Evolutionary conservation across 2,329 filamentous ascomycete genomes (phyloP).

Genomic region (Byssoonygena ceratinophila): DNA sequence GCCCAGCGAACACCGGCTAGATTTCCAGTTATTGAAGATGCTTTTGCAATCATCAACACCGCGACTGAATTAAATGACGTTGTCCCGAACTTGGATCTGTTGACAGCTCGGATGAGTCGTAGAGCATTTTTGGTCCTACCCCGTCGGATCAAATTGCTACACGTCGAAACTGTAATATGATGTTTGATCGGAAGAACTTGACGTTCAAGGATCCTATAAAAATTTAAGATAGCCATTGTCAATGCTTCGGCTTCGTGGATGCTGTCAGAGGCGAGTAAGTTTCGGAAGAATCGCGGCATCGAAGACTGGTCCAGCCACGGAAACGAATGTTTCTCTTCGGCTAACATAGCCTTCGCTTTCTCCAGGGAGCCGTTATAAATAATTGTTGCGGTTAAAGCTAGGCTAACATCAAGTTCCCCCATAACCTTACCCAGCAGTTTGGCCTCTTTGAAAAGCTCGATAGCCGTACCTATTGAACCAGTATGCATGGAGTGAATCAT

Average conservation of each 20-base stretch:
- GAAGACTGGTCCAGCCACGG: conserved; percentile 19
- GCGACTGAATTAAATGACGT: conserved; percentile 29
- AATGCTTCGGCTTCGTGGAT: conserved; percentile 22
- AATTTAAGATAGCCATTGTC: conserved; percentile 31
- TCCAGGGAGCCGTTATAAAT: conserved; percentile 24
- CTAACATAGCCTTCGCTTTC: conserved; percentile 27
- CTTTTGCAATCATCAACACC: conserved; percentile 32
- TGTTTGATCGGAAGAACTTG: conserved; percentile 29
- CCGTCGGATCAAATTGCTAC: conserved; percentile 23
- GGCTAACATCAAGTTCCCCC: conserved; percentile 28
- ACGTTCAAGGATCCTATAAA: conserved; percentile 29
- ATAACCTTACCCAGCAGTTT: conserved; percentile 24
- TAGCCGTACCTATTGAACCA: conserved; percentile 26
- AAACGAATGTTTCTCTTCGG: conserved; percentile 24
- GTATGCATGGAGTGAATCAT: conserved; percentile 32
- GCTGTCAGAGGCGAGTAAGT: conserved; percentile 22
- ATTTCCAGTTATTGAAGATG: conserved; percentile 24
- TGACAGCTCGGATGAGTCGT: conserved; percentile 28
- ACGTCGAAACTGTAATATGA: conserved; percentile 25
- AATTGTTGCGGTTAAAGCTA: conserved; percentile 30
- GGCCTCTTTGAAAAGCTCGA: conserved; percentile 26
- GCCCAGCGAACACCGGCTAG: conserved; percentile 34
- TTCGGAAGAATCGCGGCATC: conserved; percentile 30
- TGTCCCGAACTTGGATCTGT: conserved; percentile 29
- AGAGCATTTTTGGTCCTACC: conserved; percentile 24